Conservation (phyloP, 805 yeast species). For the Metschnikowia chrysomelidarum region DNA sequence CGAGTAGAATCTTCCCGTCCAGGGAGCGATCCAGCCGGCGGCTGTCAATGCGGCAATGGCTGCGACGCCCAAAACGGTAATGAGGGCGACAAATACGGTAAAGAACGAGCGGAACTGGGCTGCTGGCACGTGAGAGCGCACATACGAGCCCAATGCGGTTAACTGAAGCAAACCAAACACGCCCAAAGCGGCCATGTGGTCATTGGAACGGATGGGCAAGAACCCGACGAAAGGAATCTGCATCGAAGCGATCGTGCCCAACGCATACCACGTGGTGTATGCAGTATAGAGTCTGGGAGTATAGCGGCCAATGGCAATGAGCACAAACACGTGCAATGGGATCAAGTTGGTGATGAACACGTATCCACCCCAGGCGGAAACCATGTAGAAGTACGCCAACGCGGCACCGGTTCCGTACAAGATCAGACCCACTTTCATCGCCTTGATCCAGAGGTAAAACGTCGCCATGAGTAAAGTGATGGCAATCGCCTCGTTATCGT, state of each 20-base stretch:
- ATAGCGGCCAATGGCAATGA: constrained; percentile 93
- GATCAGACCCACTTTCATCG: constrained; percentile 86
- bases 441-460: constrained; percentile 93
- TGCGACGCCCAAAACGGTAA: constrained; percentile 61
- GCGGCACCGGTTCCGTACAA: constrained; percentile 84
- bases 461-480: constrained; percentile 94
- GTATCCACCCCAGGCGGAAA: constrained; percentile 99
- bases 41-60: constrained; percentile 81
- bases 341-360: constrained; percentile 97
- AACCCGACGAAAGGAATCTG: constrained; percentile 99
- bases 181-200: constrained; percentile 98
- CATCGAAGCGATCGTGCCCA: constrained; percentile 98
- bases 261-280: constrained; percentile 93
- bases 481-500: constrained; percentile 98
- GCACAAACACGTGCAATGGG: constrained; percentile 90
- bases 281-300: constrained; percentile 79
- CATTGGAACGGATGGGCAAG: constrained; percentile 93
- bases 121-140: constrained; percentile 69
- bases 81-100: constrained; percentile 53
- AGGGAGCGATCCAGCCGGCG: constrained; percentile 94
- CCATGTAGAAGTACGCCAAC: constrained; percentile 94
- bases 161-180: constrained; percentile 94
- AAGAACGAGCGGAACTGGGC: constrained; percentile 71
- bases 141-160: constrained; percentile 80
- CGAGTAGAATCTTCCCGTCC: constrained; percentile 99